Evolutionary conservation across 305 asterid species (phyloP).

Genomic region (Caryopteris hybrid): DNA sequence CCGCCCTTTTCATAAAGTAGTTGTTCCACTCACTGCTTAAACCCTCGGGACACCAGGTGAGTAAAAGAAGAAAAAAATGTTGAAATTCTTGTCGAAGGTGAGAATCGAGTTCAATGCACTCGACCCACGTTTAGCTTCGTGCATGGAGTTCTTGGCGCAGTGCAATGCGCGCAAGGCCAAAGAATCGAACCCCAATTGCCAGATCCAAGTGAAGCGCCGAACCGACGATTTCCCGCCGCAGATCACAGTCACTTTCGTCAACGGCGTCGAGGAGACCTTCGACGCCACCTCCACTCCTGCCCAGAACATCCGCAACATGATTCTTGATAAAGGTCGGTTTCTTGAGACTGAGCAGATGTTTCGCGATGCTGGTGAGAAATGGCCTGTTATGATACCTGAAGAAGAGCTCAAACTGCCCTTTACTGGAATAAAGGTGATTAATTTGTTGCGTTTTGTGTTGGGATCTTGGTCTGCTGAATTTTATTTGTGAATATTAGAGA

Average conservation of each 20-base stretch:
- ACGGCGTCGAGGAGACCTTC: slow-evolving; percentile 74
- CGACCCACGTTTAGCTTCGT: slow-evolving; percentile 79
- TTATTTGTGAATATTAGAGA: neutral
- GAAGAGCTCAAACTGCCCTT: slow-evolving; percentile 64
- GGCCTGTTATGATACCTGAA: slow-evolving; percentile 82
- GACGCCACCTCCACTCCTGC: slow-evolving; percentile 86
- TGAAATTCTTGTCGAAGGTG: slow-evolving; percentile 89
- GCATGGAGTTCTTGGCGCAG: slow-evolving; percentile 92
- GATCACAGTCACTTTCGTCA: slow-evolving; percentile 86
- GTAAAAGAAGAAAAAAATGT: slow-evolving; percentile 31
- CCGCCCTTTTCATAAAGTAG: too few relatives aligned
- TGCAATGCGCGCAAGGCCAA: slow-evolving; percentile 89
- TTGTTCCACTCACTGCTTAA: too few relatives aligned
- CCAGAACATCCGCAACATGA: slow-evolving; percentile 70
- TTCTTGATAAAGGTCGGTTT: slow-evolving; percentile 73
- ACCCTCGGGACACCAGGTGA: too few relatives aligned
- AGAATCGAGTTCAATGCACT: slow-evolving; percentile 86
- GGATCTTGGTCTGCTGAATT: neutral
- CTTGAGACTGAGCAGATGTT: slow-evolving; percentile 96
- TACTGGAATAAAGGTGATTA: slow-evolving; percentile 62
- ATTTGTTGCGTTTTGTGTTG: neutral
- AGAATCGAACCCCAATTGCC: slow-evolving; percentile 85
- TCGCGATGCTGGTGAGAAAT: slow-evolving; percentile 83
- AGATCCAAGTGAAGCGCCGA: slow-evolving; percentile 86
- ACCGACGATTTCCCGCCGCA: slow-evolving; percentile 83